A percentile compares a stretch with the other conserved stretches of the same genome.
phyloP scores from a whole-genome alignment of 2,329 filamentous ascomycete species.

The Fusarium buxicola region DNA sequence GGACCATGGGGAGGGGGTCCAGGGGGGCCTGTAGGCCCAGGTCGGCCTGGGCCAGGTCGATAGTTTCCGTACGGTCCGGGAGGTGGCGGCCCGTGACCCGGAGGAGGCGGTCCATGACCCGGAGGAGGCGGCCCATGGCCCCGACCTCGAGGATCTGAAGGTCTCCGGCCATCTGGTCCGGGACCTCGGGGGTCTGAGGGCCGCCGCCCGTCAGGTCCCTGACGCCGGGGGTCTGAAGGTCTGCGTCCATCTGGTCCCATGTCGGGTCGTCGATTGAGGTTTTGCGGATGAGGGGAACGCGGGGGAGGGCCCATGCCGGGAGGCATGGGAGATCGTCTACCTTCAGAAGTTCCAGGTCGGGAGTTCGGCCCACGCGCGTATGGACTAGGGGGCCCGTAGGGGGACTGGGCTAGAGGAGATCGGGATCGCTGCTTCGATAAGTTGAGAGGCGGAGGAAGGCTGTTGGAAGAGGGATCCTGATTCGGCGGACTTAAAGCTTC shows the following conservation, averaged over 20 bases:
- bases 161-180: conserved; percentile 33
- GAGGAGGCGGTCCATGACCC: conserved; percentile 39
- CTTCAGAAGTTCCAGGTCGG: conserved; percentile 49
- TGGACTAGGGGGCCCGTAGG: conserved; percentile 49
- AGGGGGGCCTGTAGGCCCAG: conserved; percentile 41
- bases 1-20: conserved; percentile 43
- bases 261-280: conserved; percentile 45
- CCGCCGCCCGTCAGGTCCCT: conserved; percentile 36
- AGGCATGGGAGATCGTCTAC: conserved; percentile 48
- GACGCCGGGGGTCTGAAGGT: conserved; percentile 28
- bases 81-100: conserved; percentile 36
- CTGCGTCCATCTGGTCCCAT: conserved; percentile 38
- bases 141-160: conserved; percentile 31
- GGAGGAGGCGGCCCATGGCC: too few species aligned
- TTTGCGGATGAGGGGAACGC: conserved; percentile 47
- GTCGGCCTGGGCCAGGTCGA: conserved; percentile 37
- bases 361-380: conserved; percentile 49
- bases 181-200: conserved; percentile 38
- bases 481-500: conserved; percentile 61
- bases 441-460: conserved; percentile 56
- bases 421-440: conserved; percentile 56
- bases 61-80: conserved; percentile 35
- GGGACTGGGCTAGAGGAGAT: conserved; percentile 57
- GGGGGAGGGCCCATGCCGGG: conserved; percentile 44
- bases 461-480: conserved; percentile 51